Conservation (phyloP, 2,329 filamentous ascomycete species). For the Aureobasidium pullulans region DNA sequence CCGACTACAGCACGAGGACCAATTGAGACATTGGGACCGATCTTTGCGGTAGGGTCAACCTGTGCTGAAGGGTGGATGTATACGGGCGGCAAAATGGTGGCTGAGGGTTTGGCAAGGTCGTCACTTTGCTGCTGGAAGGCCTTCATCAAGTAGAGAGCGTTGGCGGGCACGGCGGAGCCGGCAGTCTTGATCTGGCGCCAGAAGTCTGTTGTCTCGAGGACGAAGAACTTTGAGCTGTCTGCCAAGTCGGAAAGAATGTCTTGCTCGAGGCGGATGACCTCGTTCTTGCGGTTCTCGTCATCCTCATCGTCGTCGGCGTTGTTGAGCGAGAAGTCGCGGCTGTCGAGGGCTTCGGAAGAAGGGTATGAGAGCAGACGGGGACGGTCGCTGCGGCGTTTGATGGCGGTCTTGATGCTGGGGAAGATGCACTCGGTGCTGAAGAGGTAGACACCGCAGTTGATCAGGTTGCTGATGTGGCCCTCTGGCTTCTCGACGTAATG, state of each 20-base stretch:
- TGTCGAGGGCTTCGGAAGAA: slow-evolving; percentile 85
- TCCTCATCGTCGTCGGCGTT: slow-evolving; percentile 55
- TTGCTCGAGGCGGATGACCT: slow-evolving; percentile 91
- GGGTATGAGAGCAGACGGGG: slow-evolving; percentile 91
- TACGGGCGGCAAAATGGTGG: slow-evolving; percentile 84
- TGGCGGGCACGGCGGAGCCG: slow-evolving; percentile 91
- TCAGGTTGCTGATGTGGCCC: slow-evolving; percentile 93
- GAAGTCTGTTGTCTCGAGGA: slow-evolving; percentile 97
- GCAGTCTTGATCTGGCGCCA: slow-evolving; percentile 99
- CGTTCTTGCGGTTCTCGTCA: slow-evolving; percentile 67
- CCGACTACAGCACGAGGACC: slow-evolving; percentile 82
- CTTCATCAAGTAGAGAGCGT: slow-evolving; percentile 92
- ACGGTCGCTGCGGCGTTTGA: slow-evolving; percentile 89
- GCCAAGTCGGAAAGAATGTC: slow-evolving; percentile 93
- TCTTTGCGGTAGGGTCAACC: slow-evolving; percentile 90
- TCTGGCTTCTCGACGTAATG: slow-evolving; percentile 99
- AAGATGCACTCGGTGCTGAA: slow-evolving; percentile 95
- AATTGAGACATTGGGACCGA: slow-evolving; percentile 93
- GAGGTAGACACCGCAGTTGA: slow-evolving; percentile 98
- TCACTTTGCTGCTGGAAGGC: slow-evolving; percentile 75
- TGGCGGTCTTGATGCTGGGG: slow-evolving; percentile 86
- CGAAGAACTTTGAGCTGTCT: slow-evolving; percentile 96
- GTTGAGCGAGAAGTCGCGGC: slow-evolving; percentile 44
- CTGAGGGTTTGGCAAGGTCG: slow-evolving; percentile 75
- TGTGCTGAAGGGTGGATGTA: slow-evolving; percentile 89